Percentiles rank a stretch among this genome's conserved stretches.
Conservation (phyloP, 257 asterid genomes). For the Scutellaria barbata region DNA sequence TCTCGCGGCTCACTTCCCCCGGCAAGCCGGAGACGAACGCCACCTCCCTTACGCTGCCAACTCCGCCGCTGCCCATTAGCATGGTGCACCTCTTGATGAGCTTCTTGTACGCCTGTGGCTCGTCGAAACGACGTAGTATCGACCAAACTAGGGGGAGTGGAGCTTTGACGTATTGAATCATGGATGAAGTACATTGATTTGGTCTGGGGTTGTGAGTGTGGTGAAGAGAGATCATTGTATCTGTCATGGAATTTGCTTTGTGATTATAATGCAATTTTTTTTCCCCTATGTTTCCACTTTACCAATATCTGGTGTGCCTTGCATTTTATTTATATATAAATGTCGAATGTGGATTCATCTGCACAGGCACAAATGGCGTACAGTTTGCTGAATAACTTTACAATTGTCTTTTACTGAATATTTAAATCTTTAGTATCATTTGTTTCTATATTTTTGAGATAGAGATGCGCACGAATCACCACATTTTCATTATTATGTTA, state of each 20-base stretch:
- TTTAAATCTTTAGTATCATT: too few relatives aligned
- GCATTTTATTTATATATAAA: not conserved
- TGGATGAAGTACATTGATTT: constrained; percentile 45
- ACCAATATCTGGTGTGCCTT: not conserved
- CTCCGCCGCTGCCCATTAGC: constrained; percentile 44
- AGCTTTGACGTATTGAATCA: constrained; percentile 49
- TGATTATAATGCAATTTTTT: not conserved
- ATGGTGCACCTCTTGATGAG: constrained; percentile 49
- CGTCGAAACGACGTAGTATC: constrained; percentile 53
- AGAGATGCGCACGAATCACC: too few relatives aligned
- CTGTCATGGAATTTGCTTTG: constrained; percentile 7
- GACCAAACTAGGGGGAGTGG: constrained; percentile 61
- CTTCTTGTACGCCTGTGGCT: constrained; percentile 52
- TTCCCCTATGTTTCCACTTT: not conserved
- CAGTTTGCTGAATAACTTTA: too few relatives aligned
- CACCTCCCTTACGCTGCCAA: constrained; percentile 60
- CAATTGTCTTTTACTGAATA: too few relatives aligned
- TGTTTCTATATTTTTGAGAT: too few relatives aligned
- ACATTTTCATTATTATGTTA: too few relatives aligned
- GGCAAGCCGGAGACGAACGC: constrained; percentile 60
- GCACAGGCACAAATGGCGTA: too few relatives aligned
- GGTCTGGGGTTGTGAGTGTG: constrained; percentile 43
- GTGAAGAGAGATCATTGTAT: constrained; percentile 37
- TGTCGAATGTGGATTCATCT: constrained; percentile 27
- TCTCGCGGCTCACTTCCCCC: constrained; percentile 52